Evolutionary conservation across 129 eudicot genomes (phyloP).

Genomic region (Helianthus annuus): DNA sequence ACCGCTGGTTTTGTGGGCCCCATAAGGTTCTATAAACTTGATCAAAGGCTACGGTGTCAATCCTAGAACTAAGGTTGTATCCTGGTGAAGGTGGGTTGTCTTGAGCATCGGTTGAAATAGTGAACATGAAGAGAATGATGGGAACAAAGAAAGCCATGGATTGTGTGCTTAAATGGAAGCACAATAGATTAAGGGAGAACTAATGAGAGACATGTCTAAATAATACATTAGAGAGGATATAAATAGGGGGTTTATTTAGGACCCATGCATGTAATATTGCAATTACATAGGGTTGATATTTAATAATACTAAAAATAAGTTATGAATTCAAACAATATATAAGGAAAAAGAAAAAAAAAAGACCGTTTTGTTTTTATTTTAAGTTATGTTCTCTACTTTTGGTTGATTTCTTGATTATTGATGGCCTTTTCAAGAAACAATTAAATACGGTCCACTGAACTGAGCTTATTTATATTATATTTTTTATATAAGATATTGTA

Average conservation of each 20-base stretch:
- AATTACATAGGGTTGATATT: background rate
- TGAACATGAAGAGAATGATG: constrained; percentile 34
- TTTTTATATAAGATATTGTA: too few species aligned
- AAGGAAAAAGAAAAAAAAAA: background rate
- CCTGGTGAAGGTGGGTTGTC: constrained; percentile 89
- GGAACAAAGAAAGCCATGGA: constrained; percentile 30
- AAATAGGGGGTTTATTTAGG: constrained; percentile 43
- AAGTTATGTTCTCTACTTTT: background rate
- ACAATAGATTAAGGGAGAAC: background rate
- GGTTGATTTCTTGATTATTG: constrained; percentile 15
- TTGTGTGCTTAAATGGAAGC: background rate
- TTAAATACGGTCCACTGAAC: background rate
- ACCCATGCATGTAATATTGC: constrained; percentile 24
- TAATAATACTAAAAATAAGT: too few species aligned
- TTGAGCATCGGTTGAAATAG: constrained; percentile 41
- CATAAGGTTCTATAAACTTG: constrained; percentile 63
- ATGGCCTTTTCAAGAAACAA: constrained; percentile 1
- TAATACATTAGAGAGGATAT: constrained; percentile 40
- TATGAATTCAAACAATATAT: too few species aligned
- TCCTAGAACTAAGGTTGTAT: constrained; percentile 66
- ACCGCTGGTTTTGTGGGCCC: constrained; percentile 82
- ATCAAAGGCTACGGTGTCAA: constrained; percentile 45
- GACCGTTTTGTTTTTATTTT: background rate
- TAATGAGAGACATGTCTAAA: constrained; percentile 5
- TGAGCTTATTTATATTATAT: background rate